phyloP scores from a whole-genome alignment of 2,329 filamentous ascomycete genomes.

The Xylariaceae sp. region DNA sequence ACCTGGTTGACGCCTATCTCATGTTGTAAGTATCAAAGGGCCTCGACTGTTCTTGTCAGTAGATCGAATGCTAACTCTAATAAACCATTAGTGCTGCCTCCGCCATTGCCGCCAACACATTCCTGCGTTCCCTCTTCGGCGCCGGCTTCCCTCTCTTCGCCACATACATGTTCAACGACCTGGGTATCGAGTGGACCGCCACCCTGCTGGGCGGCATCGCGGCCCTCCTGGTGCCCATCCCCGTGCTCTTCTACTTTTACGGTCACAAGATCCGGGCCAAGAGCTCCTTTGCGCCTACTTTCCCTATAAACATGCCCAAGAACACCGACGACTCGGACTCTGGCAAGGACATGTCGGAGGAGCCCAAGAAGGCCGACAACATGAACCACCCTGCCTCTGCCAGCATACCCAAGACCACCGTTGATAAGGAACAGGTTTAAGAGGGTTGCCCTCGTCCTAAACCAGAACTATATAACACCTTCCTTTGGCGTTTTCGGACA shows the following conservation, averaged over 20 bases:
- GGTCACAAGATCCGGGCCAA: slow-evolving; percentile 50
- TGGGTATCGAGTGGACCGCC: slow-evolving; percentile 58
- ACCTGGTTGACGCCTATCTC: slow-evolving; percentile 70
- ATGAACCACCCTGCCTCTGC: slow-evolving; percentile 32
- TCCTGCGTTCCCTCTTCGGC: slow-evolving; percentile 71
- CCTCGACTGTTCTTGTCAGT: no score
- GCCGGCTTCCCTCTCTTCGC: slow-evolving; percentile 78
- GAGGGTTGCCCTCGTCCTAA: not conserved
- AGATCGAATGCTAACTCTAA: no score
- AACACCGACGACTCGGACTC: slow-evolving; percentile 11
- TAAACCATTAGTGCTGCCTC: slow-evolving; percentile 66
- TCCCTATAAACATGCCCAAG: slow-evolving; percentile 20
- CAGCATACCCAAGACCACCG: slow-evolving; percentile 29
- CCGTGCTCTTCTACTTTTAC: slow-evolving; percentile 57
- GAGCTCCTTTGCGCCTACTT: slow-evolving; percentile 52
- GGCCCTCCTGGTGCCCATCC: slow-evolving; percentile 53
- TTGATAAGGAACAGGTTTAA: slow-evolving; percentile 23
- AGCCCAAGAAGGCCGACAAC: slow-evolving; percentile 28
- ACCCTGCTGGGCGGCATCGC: slow-evolving; percentile 59
- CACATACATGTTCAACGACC: slow-evolving; percentile 59
- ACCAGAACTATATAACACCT: no score
- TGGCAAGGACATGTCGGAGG: slow-evolving; percentile 27
- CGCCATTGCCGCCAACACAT: slow-evolving; percentile 75
- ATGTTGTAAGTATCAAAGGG: slow-evolving; percentile 44
- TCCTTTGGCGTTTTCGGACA: no score